Evolutionary conservation across 169 alveolate species (phyloP).

Genomic region (Cryptosporidium canis): DNA sequence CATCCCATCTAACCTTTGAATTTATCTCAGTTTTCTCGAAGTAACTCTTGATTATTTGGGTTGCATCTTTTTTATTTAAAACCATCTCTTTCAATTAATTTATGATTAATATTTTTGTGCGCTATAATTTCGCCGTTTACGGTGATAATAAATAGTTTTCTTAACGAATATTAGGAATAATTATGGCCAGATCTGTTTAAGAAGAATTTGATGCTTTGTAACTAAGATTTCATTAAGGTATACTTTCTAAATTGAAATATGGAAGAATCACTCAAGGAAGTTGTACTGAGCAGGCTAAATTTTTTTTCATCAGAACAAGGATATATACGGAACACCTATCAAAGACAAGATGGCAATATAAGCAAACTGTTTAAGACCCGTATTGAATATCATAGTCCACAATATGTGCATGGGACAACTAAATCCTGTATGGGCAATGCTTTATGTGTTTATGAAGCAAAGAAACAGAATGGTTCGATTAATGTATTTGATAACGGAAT

Average conservation of each 20-base stretch:
- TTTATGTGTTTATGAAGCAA: background rate
- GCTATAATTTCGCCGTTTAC: background rate
- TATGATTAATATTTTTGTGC: background rate
- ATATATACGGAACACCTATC: background rate
- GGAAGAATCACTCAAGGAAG: slow-evolving; percentile 11
- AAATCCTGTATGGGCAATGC: background rate
- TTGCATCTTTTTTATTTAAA: slow-evolving; percentile 53
- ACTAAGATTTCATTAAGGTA: background rate
- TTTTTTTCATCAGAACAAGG: slow-evolving; percentile 61
- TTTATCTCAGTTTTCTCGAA: slow-evolving; percentile 19
- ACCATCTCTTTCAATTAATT: background rate
- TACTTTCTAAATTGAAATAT: background rate
- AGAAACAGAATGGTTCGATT: background rate
- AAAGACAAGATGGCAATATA: background rate
- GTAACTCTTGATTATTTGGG: background rate
- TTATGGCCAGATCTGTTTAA: background rate
- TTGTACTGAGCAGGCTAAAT: slow-evolving; percentile 15
- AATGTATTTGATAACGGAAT: background rate
- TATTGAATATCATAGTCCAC: background rate
- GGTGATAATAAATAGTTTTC: too few species aligned
- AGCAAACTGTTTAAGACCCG: background rate
- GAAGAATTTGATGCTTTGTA: background rate
- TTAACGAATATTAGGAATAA: background rate
- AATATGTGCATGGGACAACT: background rate
- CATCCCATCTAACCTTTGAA: slow-evolving; percentile 51